These are phyloP conservation scores for Penicillium sp. DNA, from an alignment of 2,329 filamentous ascomycete genomes.

Conservation along the genomic window DNA sequence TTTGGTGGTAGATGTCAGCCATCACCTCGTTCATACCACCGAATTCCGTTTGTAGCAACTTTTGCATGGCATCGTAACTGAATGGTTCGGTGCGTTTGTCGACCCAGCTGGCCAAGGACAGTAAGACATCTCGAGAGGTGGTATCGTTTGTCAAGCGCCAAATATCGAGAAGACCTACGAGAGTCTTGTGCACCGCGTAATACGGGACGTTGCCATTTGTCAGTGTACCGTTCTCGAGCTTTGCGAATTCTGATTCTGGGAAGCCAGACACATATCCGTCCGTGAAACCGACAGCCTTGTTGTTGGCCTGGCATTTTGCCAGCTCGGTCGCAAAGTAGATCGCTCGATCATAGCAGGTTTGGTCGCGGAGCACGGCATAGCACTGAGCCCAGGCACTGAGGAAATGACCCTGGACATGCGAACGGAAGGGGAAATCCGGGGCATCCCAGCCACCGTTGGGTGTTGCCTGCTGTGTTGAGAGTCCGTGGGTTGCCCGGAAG, in stretches of 20 bases:
- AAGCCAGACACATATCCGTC: not conserved
- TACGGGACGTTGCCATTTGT: not conserved
- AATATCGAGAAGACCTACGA: not conserved
- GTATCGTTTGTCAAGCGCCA: not conserved
- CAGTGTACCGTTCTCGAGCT: not conserved
- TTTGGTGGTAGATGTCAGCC: conserved; percentile 43
- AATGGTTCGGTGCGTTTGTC: not conserved
- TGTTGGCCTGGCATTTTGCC: not conserved
- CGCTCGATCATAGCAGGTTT: conserved; percentile 47
- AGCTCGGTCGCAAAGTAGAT: conserved; percentile 40
- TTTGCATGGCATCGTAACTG: not conserved
- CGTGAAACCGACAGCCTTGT: not conserved
- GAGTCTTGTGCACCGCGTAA: not conserved
- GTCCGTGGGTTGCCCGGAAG: conserved; percentile 48
- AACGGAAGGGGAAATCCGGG: conserved; percentile 53
- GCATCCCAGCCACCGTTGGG: conserved; percentile 54
- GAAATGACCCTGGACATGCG: conserved; percentile 52
- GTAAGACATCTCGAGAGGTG: not conserved
- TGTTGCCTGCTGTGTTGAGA: conserved; percentile 48
- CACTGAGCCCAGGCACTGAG: conserved; percentile 53
- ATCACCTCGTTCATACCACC: not conserved
- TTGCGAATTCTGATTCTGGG: not conserved
- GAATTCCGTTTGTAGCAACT: not conserved
- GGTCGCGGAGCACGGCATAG: conserved; percentile 45
- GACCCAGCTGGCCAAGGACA: not conserved